Evolutionary conservation across 768 basidiomycete genomes (phyloP), one percentile per base, ranked within the genome.

Genomic region (Tricholoma sp.): DNA sequence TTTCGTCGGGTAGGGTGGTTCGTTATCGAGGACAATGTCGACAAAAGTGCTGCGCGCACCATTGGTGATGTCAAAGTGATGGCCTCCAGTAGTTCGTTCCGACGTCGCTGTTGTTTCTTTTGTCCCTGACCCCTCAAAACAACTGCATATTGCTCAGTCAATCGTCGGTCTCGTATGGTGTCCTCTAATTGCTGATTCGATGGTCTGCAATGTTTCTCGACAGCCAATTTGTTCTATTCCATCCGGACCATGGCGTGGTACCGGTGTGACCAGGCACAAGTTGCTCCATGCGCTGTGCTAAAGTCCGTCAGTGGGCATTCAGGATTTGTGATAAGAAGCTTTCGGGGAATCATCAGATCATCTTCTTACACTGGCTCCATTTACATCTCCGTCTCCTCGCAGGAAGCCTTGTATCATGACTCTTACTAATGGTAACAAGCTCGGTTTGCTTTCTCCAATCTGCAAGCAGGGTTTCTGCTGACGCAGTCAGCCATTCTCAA

Each of bases 51-150:
- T 73, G 1, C 67, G 29, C 0, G 72, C 61, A 0, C 78, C n/a
- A 50, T 78, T 80, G 0, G 76, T 68, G 0, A 79, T 50, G 34
- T n/a, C n/a, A n/a, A n/a, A n/a, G n/a, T 77, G 0, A 74, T 49
- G 1, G 9, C 17, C 7, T 62, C 52, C 1, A 52, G 28, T 12
- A 74, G 57, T 6, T 66, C 58, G 6, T 52, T 55, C 13, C 32
- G 28, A 24, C 7, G n/a, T 28, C 50, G 57, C 10, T 54, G n/a
- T 24, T 18, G 17, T 60, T 61, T 9, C 45, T 50, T 34, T 49
- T 55, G 36, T 55, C 52, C 4, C 45, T 53, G 15, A 7, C 12
- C 33, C 47, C 12, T 31, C 44, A 24, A 49, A 37, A 10, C 52
- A 18, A 58, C n/a, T 29, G 9, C 2, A 42, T 32, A 51, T 32